Percentiles rank a stretch among this genome's conserved stretches.
phyloP scores from a whole-genome alignment of 495 filamentous ascomycete genomes.

The Podospora australis region DNA sequence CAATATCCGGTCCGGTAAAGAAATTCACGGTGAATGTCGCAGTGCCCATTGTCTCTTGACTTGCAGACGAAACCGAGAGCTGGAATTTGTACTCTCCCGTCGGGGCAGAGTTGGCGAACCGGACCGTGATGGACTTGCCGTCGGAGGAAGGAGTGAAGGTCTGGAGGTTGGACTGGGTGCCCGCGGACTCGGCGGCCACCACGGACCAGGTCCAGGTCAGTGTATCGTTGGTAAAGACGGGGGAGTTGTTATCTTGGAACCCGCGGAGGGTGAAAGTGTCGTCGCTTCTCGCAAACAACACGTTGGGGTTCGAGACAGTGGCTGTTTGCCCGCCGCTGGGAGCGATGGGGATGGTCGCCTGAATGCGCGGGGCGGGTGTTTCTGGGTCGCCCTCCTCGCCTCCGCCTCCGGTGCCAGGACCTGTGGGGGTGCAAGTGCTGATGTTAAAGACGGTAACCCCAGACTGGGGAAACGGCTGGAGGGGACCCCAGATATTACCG shows the following conservation, averaged over 20 bases:
- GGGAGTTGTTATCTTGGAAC: slow-evolving; percentile 10
- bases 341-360: slow-evolving; percentile 11
- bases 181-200: slow-evolving; percentile 4
- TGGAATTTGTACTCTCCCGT: slow-evolving; percentile 13
- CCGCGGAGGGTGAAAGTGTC: slow-evolving; percentile 17
- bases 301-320: background rate
- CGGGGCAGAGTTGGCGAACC: slow-evolving; percentile 9
- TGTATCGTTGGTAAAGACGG: slow-evolving; percentile 3
- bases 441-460: slow-evolving; percentile 15
- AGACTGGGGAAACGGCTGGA: slow-evolving; percentile 17
- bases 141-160: slow-evolving; percentile 13
- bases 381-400: background rate
- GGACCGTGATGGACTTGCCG: slow-evolving; percentile 7
- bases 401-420: background rate
- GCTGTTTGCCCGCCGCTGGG: background rate
- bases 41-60: slow-evolving; percentile 9
- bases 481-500: slow-evolving; percentile 14
- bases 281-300: slow-evolving; percentile 8
- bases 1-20: slow-evolving; percentile 14
- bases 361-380: slow-evolving; percentile 2
- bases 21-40: slow-evolving; percentile 9
- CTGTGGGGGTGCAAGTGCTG: slow-evolving; percentile 7
- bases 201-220: slow-evolving; percentile 15
- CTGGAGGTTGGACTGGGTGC: slow-evolving; percentile 10
- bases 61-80: slow-evolving; percentile 9